These are phyloP conservation scores for Russula brevipes DNA, from an alignment of 768 basidiomycete species.

Conservation along the genomic window DNA sequence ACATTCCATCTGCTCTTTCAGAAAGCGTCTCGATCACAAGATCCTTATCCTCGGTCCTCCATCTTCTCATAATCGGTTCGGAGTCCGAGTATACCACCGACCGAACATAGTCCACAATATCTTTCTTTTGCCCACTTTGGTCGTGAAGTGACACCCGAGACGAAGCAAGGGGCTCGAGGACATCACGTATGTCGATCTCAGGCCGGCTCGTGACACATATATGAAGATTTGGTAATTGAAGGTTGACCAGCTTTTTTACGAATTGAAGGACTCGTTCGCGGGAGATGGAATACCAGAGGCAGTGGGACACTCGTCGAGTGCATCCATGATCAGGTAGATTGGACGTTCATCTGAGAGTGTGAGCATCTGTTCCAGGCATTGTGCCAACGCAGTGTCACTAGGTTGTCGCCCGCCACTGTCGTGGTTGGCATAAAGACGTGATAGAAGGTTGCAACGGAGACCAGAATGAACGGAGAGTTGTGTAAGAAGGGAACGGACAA, in stretches of 20 bases:
- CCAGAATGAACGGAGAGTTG: not conserved
- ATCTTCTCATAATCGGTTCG: not conserved
- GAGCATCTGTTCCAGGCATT: not conserved
- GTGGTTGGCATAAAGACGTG: not conserved
- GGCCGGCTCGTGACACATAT: no score
- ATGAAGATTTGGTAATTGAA: no score
- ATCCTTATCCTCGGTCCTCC: not conserved
- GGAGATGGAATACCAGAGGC: not conserved
- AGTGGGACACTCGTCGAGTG: not conserved
- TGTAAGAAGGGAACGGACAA: not conserved
- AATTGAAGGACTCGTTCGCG: no score
- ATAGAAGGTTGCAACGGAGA: not conserved
- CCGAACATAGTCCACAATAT: not conserved
- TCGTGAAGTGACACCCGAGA: not conserved
- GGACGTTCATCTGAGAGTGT: not conserved
- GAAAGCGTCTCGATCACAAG: not conserved
- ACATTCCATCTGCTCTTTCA: not conserved
- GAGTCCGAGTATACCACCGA: not conserved
- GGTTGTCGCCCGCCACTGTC: not conserved
- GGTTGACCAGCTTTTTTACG: no score
- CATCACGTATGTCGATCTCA: no score
- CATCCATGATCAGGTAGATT: not conserved
- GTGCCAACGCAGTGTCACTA: not conserved
- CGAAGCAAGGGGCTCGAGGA: not conserved
- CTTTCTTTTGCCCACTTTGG: not conserved